Evolutionary conservation across 495 filamentous ascomycete species (phyloP), one percentile per base, ranked within the genome.

Genomic region (Lentithecium fluviatile): DNA sequence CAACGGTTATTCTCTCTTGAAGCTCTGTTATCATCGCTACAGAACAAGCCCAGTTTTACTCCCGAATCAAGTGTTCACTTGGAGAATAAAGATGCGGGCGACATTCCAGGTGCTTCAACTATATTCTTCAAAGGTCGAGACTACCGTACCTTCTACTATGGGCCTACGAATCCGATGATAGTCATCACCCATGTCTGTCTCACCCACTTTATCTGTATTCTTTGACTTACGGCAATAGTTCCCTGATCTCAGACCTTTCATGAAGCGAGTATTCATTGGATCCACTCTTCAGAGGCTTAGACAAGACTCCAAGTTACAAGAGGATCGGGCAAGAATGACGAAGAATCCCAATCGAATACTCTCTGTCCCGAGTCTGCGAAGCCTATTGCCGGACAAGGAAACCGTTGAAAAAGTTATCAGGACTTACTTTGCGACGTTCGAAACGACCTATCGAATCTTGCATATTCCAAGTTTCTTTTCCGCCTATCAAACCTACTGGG

Each of bases 361-460:
- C 20, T 48, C 53, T 6, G 48, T 64, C 3, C 38, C 47, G 0
- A 34, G 17, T n/a, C 49, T 65, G 7, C 48, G 49, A 24, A 49
- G 36, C 10, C 51, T 65, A n/a, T 17, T 65, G 1, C 56, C 56
- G 15, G 55, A 58, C 20, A 48, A 56, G 0, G 13, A 29, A 5
- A 59, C 45, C n/a, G 50, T 58, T n/a, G 56, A 65, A 24, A 6
- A 40, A 19, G 23, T 65, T 1, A 19, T 54, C 24, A 42, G 54
- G 15, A 25, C n/a, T 17, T 65, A 59, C 26, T 25, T 65, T 29
- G 62, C 53, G 2, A 59, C 62, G 15, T 65, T 65, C 21, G 62
- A 65, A 45, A 65, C 62, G 0, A 60, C 62, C 1, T 65, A 60
- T 46, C 62, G 56, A 1, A 65, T 65, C 23, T 12, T 65, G 12